Conservation (phyloP, 306 rosid species). For the Herpetospermum pedunculosum region DNA sequence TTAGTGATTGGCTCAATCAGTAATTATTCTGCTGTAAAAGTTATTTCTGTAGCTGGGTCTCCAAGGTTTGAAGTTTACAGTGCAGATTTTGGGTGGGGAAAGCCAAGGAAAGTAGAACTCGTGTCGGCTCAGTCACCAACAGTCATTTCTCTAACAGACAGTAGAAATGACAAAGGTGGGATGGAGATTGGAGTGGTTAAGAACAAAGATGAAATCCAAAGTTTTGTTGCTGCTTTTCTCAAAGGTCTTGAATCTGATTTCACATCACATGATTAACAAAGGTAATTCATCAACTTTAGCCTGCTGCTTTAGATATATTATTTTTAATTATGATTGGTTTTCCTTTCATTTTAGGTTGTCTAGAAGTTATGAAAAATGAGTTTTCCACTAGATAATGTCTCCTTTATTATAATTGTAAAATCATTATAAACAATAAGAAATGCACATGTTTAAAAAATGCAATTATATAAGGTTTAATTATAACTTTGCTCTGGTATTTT, state of each 20-base stretch:
- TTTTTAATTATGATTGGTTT: no score
- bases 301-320: no score
- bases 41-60: background rate
- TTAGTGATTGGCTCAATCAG: background rate
- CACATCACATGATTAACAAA: no score
- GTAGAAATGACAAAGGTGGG: background rate
- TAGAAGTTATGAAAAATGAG: no score
- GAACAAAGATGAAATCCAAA: background rate
- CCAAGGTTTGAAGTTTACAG: background rate
- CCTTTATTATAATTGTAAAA: no score
- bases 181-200: background rate
- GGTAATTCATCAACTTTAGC: no score
- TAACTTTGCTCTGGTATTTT: no score
- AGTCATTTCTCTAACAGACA: background rate
- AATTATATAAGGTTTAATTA: no score
- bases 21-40: background rate
- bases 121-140: background rate
- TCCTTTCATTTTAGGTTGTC: no score
- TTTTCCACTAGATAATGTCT: no score
- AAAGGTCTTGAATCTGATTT: background rate
- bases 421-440: no score
- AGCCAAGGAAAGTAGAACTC: background rate
- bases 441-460: no score
- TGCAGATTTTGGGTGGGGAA: background rate
- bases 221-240: background rate